Percentiles rank a stretch among this genome's conserved stretches.
These are phyloP conservation scores for Colletotrichum truncatum DNA, from an alignment of 2,329 filamentous ascomycete genomes.

Conservation along the genomic window DNA sequence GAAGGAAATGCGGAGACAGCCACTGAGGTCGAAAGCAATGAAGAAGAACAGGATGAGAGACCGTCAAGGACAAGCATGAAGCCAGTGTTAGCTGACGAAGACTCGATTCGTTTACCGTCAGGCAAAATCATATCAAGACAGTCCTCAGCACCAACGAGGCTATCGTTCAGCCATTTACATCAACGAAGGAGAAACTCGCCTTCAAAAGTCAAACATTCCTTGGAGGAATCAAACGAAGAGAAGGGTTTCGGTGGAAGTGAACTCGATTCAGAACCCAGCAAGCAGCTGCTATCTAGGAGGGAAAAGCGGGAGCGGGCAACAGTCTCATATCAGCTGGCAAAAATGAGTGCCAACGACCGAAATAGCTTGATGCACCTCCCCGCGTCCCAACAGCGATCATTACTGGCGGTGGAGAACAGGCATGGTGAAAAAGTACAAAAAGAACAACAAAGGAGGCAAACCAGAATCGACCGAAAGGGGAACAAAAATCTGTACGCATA, in stretches of 20 bases:
- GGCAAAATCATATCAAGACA: slow-evolving; percentile 44
- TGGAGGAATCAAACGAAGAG: neutral
- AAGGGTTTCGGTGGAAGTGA: neutral
- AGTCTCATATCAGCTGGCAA: slow-evolving; percentile 33
- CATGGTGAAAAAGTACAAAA: slow-evolving; percentile 36
- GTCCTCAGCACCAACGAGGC: neutral
- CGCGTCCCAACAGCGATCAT: slow-evolving; percentile 37
- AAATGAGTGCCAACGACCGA: slow-evolving; percentile 37
- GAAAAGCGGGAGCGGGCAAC: slow-evolving; percentile 24
- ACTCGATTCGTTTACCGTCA: slow-evolving; percentile 44
- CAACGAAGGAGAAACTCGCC: neutral
- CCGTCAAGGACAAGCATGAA: neutral
- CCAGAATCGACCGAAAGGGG: slow-evolving; percentile 32
- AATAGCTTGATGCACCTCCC: slow-evolving; percentile 38
- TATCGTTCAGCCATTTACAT: neutral
- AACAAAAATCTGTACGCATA: slow-evolving; percentile 37
- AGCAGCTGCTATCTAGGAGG: slow-evolving; percentile 3
- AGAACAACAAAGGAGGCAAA: slow-evolving; percentile 29
- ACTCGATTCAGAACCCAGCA: neutral
- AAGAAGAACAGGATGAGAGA: neutral
- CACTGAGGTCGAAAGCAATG: too few relatives aligned
- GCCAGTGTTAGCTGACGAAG: slow-evolving; percentile 32
- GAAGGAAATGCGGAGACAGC: too few relatives aligned
- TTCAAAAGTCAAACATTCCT: neutral
- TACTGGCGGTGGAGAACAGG: slow-evolving; percentile 38